Percentiles rank a stretch among this genome's conserved stretches.
These are phyloP conservation scores for Aureobasidium musti DNA, from an alignment of 2,329 filamentous ascomycete genomes.

Conservation along the genomic window DNA sequence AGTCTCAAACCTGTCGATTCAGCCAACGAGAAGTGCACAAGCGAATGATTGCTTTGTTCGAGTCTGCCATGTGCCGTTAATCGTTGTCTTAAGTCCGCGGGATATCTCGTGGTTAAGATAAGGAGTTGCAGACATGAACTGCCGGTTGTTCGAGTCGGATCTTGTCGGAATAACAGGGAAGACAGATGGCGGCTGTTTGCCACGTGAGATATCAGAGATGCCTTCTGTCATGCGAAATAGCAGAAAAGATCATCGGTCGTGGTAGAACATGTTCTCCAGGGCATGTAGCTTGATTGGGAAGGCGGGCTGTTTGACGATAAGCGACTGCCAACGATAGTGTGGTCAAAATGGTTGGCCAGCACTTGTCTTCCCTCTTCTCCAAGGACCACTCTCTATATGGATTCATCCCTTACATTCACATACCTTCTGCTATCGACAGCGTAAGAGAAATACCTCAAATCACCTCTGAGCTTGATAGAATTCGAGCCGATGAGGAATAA, in stretches of 20 bases:
- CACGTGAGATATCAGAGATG: constrained; percentile 3
- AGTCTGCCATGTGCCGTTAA: not conserved
- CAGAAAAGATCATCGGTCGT: not conserved
- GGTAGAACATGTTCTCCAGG: not conserved
- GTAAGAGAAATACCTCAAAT: not conserved
- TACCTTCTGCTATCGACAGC: not conserved
- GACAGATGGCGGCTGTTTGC: not conserved
- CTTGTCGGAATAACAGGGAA: not conserved
- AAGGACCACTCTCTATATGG: not conserved
- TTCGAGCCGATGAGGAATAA: not conserved
- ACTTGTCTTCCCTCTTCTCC: not conserved
- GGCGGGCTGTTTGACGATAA: constrained; percentile 1
- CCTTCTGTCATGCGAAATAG: not conserved
- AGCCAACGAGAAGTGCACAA: not conserved
- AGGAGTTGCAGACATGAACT: constrained; percentile 3
- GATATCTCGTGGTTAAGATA: not conserved
- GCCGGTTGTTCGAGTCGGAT: not conserved
- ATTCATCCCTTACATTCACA: not conserved
- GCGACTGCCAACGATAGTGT: not conserved
- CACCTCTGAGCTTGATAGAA: not conserved
- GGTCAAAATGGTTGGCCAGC: constrained; percentile 3
- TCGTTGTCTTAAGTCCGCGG: constrained; percentile 15
- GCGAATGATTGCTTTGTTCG: not conserved
- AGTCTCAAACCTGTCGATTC: not conserved
- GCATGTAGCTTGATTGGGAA: not conserved